Percentiles rank a stretch among this genome's conserved stretches.
These are phyloP conservation scores for Adenanthera pavonina DNA, from an alignment of 306 rosid species.

Conservation along the genomic window DNA sequence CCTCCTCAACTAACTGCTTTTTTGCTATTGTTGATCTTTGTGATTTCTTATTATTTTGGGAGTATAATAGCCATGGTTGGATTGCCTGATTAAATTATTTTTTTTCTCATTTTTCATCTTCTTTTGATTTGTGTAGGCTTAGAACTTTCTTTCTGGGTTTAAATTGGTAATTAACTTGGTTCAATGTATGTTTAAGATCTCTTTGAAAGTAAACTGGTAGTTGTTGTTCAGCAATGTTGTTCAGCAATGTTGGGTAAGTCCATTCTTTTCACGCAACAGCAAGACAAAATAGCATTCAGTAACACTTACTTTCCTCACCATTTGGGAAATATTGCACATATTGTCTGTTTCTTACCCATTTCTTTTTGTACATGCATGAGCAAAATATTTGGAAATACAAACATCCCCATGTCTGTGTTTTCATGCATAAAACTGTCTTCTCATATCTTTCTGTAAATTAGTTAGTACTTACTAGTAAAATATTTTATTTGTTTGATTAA, in stretches of 20 bases:
- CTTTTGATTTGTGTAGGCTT: not conserved
- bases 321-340: constrained; percentile 39
- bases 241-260: too few species aligned
- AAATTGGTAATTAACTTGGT: constrained; percentile 24
- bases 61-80: not conserved
- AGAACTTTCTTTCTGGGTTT: not conserved
- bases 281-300: not conserved
- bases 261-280: not conserved
- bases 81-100: not conserved
- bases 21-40: not conserved
- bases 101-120: not conserved
- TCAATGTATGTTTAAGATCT: not conserved
- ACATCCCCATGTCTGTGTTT: not conserved
- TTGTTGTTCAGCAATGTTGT: too few species aligned
- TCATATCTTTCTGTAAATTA: constrained; percentile 12
- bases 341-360: constrained; percentile 36
- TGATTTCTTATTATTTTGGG: not conserved
- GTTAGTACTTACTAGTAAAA: constrained; percentile 23
- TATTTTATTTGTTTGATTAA: constrained; percentile 29
- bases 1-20: not conserved
- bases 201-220: too few species aligned
- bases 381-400: constrained; percentile 33
- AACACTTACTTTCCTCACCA: constrained; percentile 33
- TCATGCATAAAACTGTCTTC: not conserved
- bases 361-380: constrained; percentile 33